These are phyloP conservation scores for Cornus florida DNA, from an alignment of 148 eudicot species.

Conservation along the genomic window DNA sequence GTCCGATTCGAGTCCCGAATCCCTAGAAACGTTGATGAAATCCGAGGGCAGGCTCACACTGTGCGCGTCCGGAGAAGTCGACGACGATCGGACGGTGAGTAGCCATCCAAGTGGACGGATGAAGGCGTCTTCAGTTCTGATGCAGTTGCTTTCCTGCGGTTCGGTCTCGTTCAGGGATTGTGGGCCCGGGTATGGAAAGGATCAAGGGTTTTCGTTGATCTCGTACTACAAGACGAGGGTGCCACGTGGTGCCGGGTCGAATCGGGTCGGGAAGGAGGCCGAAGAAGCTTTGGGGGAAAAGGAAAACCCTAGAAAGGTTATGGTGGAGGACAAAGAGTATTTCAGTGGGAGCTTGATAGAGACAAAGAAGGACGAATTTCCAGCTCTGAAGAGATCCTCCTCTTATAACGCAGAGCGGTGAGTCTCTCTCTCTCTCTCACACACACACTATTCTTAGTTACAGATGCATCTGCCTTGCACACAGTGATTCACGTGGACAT, in stretches of 20 bases:
- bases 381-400: constrained; percentile 44
- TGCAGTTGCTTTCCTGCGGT: constrained; percentile 83
- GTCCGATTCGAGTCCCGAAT: constrained; percentile 93
- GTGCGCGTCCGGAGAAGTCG: constrained; percentile 1
- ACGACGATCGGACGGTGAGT: constrained; percentile 33
- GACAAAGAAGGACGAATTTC: constrained; percentile 44
- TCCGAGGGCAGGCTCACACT: constrained; percentile 52
- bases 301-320: constrained; percentile 22
- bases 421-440: neutral
- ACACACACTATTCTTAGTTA: neutral
- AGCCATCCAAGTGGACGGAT: constrained; percentile 47
- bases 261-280: constrained; percentile 43
- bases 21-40: constrained; percentile 77
- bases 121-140: constrained; percentile 70
- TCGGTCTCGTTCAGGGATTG: constrained; percentile 75
- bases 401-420: constrained; percentile 61
- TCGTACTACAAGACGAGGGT: constrained; percentile 51
- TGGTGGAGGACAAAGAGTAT: constrained; percentile 61
- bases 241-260: constrained; percentile 58
- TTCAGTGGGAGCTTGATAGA: constrained; percentile 68
- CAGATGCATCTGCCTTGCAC: neutral
- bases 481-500: constrained; percentile 15
- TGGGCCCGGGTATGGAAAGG: constrained; percentile 47
- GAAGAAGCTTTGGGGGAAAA: constrained; percentile 17
- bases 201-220: constrained; percentile 56